These are phyloP conservation scores for Babesia ovis DNA, from an alignment of 169 alveolate species.

Conservation along the genomic window DNA sequence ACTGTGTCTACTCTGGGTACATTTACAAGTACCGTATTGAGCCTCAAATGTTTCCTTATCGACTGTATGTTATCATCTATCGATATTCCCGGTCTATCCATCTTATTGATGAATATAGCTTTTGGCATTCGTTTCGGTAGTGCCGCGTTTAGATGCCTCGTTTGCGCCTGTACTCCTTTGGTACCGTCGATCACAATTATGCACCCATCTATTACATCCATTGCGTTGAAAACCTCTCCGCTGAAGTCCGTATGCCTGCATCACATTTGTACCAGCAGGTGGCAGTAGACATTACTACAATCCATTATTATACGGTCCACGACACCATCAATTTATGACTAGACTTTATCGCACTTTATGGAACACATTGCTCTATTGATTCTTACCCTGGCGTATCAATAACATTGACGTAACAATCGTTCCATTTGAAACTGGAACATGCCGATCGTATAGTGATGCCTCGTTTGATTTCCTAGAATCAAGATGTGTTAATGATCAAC, in stretches of 20 bases:
- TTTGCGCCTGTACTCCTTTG: conserved; percentile 85
- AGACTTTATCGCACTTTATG: too few species aligned
- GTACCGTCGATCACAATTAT: conserved; percentile 88
- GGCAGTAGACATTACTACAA: too few species aligned
- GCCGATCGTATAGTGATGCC: conserved; percentile 91
- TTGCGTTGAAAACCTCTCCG: conserved; percentile 86
- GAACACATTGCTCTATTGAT: too few species aligned
- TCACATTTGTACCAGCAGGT: neutral
- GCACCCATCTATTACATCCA: conserved; percentile 87
- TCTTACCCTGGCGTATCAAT: conserved; percentile 90
- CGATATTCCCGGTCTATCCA: conserved; percentile 75
- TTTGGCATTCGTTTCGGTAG: conserved; percentile 85
- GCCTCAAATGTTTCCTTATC: conserved; percentile 11
- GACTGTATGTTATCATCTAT: conserved; percentile 21
- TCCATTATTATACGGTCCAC: too few species aligned
- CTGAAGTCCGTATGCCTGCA: conserved; percentile 87
- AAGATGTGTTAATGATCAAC: neutral
- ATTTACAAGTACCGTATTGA: conserved; percentile 13
- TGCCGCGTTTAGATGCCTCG: conserved; percentile 83
- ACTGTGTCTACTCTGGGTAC: neutral
- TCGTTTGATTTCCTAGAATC: conserved; percentile 81
- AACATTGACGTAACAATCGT: conserved; percentile 74
- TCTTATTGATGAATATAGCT: conserved; percentile 85
- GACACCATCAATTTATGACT: too few species aligned
- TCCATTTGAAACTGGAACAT: conserved; percentile 87